Evolutionary conservation across 352 stramenopile species (phyloP).

Genomic region (Peronosclerospora sorghi): DNA sequence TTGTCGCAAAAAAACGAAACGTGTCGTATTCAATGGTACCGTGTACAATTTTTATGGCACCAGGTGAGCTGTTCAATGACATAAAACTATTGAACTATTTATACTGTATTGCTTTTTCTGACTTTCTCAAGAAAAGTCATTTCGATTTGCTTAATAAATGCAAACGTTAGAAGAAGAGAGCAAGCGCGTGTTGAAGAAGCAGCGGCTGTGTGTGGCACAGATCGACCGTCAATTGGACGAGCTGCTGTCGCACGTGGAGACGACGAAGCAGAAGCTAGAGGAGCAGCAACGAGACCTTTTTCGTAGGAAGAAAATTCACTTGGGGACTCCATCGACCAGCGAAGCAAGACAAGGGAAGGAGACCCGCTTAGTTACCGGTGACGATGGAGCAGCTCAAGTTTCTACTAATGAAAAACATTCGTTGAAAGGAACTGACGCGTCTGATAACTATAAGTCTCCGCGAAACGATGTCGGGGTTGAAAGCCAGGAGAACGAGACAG

Average conservation of each 20-base stretch:
- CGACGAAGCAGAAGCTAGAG: slow-evolving; percentile 44
- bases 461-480: slow-evolving; percentile 20
- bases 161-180: slow-evolving; percentile 50
- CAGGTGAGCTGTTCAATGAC: no score
- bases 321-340: slow-evolving; percentile 3
- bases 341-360: slow-evolving; percentile 3
- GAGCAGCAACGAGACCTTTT: slow-evolving; percentile 44
- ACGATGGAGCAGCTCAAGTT: slow-evolving; percentile 6
- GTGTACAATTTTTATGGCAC: no score
- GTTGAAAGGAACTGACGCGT: neutral
- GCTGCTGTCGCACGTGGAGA: slow-evolving; percentile 48
- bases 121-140: no score
- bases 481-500: slow-evolving; percentile 50
- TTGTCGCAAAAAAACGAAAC: no score
- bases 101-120: no score
- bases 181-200: slow-evolving; percentile 58
- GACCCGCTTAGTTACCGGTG: slow-evolving; percentile 1
- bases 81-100: no score
- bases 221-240: slow-evolving; percentile 56
- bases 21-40: no score
- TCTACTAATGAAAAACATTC: neutral
- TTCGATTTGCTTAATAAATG: no score
- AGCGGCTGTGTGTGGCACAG: slow-evolving; percentile 44
- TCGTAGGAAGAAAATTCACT: slow-evolving; percentile 45
- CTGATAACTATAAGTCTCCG: slow-evolving; percentile 13